Percentiles rank a stretch among this genome's conserved stretches.
Conservation (phyloP, 225 moss, liverwort and hornwort species). For the Straminergon stramineum region DNA sequence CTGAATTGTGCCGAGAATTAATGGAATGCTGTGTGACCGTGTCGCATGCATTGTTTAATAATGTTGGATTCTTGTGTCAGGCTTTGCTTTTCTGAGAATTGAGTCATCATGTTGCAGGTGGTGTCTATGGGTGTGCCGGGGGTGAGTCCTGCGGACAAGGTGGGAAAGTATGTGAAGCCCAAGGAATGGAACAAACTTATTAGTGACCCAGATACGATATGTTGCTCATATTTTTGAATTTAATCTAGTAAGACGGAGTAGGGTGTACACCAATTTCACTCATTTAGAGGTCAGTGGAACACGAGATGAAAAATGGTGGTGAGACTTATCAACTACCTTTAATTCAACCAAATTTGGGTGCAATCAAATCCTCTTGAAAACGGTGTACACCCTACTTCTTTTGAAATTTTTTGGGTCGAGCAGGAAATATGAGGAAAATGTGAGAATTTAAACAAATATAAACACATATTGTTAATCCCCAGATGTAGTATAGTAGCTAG, state of each 20-base stretch:
- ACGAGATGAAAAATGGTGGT: too few species aligned
- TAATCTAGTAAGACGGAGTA: too few species aligned
- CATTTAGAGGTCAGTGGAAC: too few species aligned
- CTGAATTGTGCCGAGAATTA: not conserved
- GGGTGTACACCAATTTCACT: too few species aligned
- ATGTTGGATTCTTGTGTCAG: not conserved
- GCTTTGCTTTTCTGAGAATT: not conserved
- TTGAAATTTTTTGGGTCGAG: too few species aligned
- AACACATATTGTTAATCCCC: not conserved
- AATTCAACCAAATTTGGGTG: too few species aligned
- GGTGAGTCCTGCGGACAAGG: constrained; percentile 68
- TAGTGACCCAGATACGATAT: constrained; percentile 59
- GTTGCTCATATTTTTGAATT: not conserved
- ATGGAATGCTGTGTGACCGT: not conserved
- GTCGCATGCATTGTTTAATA: not conserved
- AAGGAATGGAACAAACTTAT: constrained; percentile 95
- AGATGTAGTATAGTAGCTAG: not conserved
- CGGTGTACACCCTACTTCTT: too few species aligned
- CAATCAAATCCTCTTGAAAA: too few species aligned
- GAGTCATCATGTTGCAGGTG: constrained; percentile 30
- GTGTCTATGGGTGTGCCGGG: constrained; percentile 84
- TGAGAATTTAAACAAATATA: too few species aligned
- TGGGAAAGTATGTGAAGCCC: constrained; percentile 89
- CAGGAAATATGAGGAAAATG: too few species aligned
- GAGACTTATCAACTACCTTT: too few species aligned